These are phyloP conservation scores for Curvularia verruculosa DNA, from an alignment of 2,329 filamentous ascomycete genomes.

Conservation along the genomic window DNA sequence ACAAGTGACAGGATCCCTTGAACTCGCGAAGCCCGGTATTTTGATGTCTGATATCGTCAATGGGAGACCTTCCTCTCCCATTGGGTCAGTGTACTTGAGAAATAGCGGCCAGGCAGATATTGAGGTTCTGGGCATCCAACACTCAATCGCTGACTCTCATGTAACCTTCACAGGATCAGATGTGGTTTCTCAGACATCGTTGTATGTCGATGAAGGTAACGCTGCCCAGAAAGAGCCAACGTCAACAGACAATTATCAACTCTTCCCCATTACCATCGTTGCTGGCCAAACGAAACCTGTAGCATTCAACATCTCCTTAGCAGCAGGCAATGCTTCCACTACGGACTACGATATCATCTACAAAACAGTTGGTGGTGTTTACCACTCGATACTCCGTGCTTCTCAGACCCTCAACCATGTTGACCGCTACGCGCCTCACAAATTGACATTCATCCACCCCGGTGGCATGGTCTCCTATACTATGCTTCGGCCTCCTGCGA, in stretches of 20 bases:
- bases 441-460: conserved; percentile 61
- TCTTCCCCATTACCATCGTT: conserved; percentile 24
- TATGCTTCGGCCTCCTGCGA: conserved; percentile 61
- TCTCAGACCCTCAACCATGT: conserved; percentile 35
- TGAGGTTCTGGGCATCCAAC: conserved; percentile 43
- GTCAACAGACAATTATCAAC: background rate
- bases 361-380: conserved; percentile 17
- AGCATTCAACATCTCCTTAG: conserved; percentile 43
- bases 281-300: conserved; percentile 53
- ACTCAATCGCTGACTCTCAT: conserved; percentile 23
- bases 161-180: conserved; percentile 14
- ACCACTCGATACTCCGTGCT: conserved; percentile 27
- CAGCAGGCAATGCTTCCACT: conserved; percentile 29
- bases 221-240: conserved; percentile 16
- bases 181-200: conserved; percentile 17
- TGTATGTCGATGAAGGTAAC: conserved; percentile 17
- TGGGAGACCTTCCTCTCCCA: conserved; percentile 54
- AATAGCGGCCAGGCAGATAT: conserved; percentile 52
- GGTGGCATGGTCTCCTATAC: conserved; percentile 63
- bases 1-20: conserved; percentile 33
- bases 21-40: conserved; percentile 45
- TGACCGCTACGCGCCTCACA: conserved; percentile 55
- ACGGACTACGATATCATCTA: conserved; percentile 38
- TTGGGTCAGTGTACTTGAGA: conserved; percentile 57
- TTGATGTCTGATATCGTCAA: conserved; percentile 60